Base-by-base conservation (phyloP, 1,284 basidiomycete genomes). In the Sporisorium sorghi region DNA sequence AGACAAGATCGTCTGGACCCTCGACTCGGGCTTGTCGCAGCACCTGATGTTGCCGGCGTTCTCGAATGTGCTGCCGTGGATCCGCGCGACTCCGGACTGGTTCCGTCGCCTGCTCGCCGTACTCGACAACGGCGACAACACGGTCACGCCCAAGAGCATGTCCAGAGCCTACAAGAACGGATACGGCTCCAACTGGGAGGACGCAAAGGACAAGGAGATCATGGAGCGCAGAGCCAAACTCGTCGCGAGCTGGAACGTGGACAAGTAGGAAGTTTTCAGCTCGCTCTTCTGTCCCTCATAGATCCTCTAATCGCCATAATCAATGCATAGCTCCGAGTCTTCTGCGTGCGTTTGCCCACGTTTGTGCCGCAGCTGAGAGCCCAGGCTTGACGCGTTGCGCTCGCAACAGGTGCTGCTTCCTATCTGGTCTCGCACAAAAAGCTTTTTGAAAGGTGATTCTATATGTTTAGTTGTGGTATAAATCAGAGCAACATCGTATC, bases 61-160 rank as follows among this genome's bases (percentile, higher is more conserved):
- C 30, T 77, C 81, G 51, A 59, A 64, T 35, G 23, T 82, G 39
- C 75, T 84, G 8, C 80, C 80, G 15, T 70, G 48, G 46, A 58
- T 82, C 26, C 69, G 83, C 14, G 71, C 55, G 23, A 24, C 80
- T 10, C 83, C 83, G 11, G 80, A 81, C 54, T 83, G 80, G 79
- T 67, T 66, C 62, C 59, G 77, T 32, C 54, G 75, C 15, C n/a
- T 73, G 23, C 11, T 84, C 19, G 71, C 75, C 17, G 39, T 82
- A 26, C 28, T 79, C 19, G 82, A 80, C 56, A 72, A 81, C 35
- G 78, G 81, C 19, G 82, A 84, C 67, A 63, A 64, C 52, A 60
- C 60, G 4, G 79, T 84, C 33, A 82, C 75, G 2, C 57, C 68
- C 33, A 76, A 78, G 56, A 73, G 74, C 21, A 81, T 84, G 57